phyloP scores from a whole-genome alignment of 805 yeast species.

The Saccharomycopsis malanga region DNA sequence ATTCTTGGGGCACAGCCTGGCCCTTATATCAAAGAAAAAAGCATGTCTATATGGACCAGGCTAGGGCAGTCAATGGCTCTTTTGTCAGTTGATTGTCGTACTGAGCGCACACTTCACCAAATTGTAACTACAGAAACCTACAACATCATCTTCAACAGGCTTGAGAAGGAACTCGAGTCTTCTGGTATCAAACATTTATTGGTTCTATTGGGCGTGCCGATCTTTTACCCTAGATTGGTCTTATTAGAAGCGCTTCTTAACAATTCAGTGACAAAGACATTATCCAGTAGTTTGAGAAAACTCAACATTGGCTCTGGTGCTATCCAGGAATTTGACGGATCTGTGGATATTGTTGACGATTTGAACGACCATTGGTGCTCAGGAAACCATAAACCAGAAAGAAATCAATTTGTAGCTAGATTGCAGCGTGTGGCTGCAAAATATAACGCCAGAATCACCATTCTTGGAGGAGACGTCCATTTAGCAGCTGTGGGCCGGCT shows the following conservation, averaged over 20 bases:
- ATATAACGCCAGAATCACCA: conserved; percentile 67
- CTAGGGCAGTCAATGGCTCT: conserved; percentile 68
- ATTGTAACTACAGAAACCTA: conserved; percentile 54
- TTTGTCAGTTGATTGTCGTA: conserved; percentile 84
- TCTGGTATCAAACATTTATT: conserved; percentile 64
- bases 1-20: conserved; percentile 47
- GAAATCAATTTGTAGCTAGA: conserved; percentile 58
- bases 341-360: conserved; percentile 85
- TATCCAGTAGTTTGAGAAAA: conserved; percentile 3
- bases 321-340: conserved; percentile 83
- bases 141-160: conserved; percentile 48
- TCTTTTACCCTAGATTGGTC: conserved; percentile 87
- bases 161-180: conserved; percentile 45
- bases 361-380: conserved; percentile 97
- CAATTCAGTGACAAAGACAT: conserved; percentile 25
- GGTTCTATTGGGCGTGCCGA: conserved; percentile 88
- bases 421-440: conserved; percentile 60
- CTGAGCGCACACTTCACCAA: conserved; percentile 66
- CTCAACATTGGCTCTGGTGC: conserved; percentile 52
- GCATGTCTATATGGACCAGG: conserved; percentile 64
- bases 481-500: conserved; percentile 77
- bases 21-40: conserved; percentile 53
- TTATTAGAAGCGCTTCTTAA: conserved; percentile 76
- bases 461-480: conserved; percentile 91
- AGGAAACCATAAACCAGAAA: conserved; percentile 73